Evolutionary conservation across 108 stramenopile species (phyloP).

Genomic region (Cyclotella cryptica): DNA sequence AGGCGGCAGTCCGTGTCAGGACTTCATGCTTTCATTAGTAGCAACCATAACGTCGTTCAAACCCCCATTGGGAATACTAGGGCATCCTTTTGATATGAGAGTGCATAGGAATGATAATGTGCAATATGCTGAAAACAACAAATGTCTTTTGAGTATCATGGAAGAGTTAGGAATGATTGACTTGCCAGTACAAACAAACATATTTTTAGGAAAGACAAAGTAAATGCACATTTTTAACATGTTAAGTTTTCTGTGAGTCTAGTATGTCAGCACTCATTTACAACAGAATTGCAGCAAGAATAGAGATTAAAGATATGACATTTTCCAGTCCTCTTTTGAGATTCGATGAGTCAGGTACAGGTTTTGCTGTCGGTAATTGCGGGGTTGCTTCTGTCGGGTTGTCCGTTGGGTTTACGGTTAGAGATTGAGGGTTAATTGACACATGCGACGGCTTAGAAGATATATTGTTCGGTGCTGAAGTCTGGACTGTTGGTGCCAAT

Average conservation of each 20-base stretch:
- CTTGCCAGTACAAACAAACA: conserved; percentile 6
- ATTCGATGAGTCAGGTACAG: background rate
- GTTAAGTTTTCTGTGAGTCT: background rate
- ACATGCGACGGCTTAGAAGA: background rate
- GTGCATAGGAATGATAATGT: background rate
- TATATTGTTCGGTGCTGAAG: background rate
- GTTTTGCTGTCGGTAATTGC: background rate
- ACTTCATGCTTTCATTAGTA: background rate
- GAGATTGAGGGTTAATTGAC: background rate
- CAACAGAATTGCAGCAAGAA: conserved; percentile 7
- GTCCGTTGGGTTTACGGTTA: background rate
- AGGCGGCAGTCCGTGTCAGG: background rate
- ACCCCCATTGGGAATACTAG: conserved; percentile 6
- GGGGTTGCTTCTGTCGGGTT: background rate
- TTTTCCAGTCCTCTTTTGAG: background rate
- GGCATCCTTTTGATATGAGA: conserved; percentile 9
- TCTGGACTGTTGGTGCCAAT: background rate
- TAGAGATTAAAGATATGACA: background rate
- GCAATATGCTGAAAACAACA: background rate
- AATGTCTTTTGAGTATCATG: conserved; percentile 12
- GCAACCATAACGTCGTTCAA: background rate
- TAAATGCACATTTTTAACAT: too few relatives aligned
- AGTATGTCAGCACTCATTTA: background rate
- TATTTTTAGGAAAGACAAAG: background rate
- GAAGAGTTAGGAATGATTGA: conserved; percentile 11